These are phyloP conservation scores for Mycena metata DNA, from an alignment of 768 basidiomycete species.

Conservation along the genomic window DNA sequence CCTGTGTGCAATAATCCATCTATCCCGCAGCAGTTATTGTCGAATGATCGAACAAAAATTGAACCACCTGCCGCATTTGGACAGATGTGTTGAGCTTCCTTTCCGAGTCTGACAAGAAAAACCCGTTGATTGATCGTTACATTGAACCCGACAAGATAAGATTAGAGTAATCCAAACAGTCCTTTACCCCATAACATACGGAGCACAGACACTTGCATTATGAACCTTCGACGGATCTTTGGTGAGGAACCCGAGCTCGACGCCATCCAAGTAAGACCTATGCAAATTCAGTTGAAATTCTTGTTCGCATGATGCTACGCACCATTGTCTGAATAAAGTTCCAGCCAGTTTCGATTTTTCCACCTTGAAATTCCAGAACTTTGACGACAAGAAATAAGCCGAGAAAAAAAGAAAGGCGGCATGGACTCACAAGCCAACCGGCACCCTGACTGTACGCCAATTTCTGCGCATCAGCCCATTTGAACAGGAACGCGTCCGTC, in stretches of 20 bases:
- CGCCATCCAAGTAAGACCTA: constrained; percentile 81
- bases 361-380: constrained; percentile 84
- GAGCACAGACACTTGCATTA: constrained; percentile 74
- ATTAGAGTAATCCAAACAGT: background rate
- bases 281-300: background rate
- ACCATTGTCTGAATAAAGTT: constrained; percentile 75
- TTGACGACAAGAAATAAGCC: background rate
- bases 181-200: constrained; percentile 49
- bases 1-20: no score
- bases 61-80: constrained; percentile 13
- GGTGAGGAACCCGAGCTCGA: constrained; percentile 72
- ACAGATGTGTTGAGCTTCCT: background rate
- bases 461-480: constrained; percentile 78
- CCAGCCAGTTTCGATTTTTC: constrained; percentile 68
- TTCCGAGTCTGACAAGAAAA: no score
- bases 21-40: no score
- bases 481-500: constrained; percentile 62
- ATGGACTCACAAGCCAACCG: constrained; percentile 68
- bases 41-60: background rate
- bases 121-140: no score
- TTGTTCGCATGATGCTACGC: background rate
- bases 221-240: constrained; percentile 68
- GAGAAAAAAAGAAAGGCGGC: background rate
- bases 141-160: background rate
- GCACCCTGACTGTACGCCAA: constrained; percentile 63